Evolutionary conservation across 1,284 basidiomycete species (phyloP).

Genomic region (Puccinia hordei): DNA sequence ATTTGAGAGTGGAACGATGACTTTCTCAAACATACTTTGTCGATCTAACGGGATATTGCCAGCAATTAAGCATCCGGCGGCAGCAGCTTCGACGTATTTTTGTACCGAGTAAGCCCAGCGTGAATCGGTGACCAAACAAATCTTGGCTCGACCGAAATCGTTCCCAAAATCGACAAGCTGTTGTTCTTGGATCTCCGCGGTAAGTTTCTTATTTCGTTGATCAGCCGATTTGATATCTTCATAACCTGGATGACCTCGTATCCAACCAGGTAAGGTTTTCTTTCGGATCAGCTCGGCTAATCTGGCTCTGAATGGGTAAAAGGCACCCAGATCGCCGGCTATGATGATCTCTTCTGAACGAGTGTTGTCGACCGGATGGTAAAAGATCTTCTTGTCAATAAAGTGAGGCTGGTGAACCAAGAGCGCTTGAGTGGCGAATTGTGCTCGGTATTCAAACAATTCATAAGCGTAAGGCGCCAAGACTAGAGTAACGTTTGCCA

Average conservation of each 20-base stretch:
- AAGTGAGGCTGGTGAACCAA: constrained; percentile 49
- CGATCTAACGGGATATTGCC: constrained; percentile 50
- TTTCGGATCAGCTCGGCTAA: constrained; percentile 48
- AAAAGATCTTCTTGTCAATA: constrained; percentile 45
- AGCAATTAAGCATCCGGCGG: constrained; percentile 46
- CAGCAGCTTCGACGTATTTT: constrained; percentile 50
- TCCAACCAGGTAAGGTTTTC: constrained; percentile 49
- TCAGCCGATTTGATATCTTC: constrained; percentile 48
- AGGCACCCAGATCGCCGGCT: constrained; percentile 41
- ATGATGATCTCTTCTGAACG: constrained; percentile 46
- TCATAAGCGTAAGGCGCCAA: constrained; percentile 49
- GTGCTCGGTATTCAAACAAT: constrained; percentile 46
- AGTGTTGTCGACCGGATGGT: constrained; percentile 34
- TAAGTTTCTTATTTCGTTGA: constrained; percentile 28
- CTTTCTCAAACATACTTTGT: constrained; percentile 19
- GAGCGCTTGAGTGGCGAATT: constrained; percentile 37
- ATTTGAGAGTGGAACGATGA: constrained; percentile 48
- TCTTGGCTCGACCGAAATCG: constrained; percentile 46
- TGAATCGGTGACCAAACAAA: constrained; percentile 45
- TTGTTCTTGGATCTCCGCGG: constrained; percentile 43
- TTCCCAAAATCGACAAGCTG: constrained; percentile 43
- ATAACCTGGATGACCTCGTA: constrained; percentile 49
- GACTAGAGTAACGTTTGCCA: constrained; percentile 41
- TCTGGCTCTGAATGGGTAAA: constrained; percentile 49
- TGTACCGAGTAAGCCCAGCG: constrained; percentile 50